Evolutionary conservation across 345 rosid genomes (phyloP), one percentile per base, ranked within the genome.

Genomic region (Populus ilicifolia): DNA sequence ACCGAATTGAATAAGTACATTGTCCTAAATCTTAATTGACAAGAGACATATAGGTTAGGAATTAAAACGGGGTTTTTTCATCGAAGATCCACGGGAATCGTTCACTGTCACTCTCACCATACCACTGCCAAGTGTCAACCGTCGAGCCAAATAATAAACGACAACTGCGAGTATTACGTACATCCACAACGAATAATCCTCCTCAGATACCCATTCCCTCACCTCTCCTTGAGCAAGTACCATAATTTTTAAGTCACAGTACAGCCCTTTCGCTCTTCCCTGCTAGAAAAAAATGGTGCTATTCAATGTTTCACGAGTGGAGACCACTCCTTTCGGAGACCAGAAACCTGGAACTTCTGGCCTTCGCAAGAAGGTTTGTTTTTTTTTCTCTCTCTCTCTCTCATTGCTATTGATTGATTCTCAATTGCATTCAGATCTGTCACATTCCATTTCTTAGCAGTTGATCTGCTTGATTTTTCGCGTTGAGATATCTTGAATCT

Each of bases 311-410:
- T 87, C 93, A 33, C 78, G 75, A 59, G 92, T 94, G 61, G 79
- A 83, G 3, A 89, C 98, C 68, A 67, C 85, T 27, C 96, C 99
- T 18, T 71, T 90, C 81, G 97, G 90, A 23, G 98, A 94, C 86
- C 98, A 96, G 89, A 96, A 96, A 83, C 98, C 98, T 2, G 99
- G 98, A 21, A 96, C 99, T 20, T 96, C 99, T 74, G 98, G 99
- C 68, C 99, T 96, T 80, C 98, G 98, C 79, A 96, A 96, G 92
- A 96, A 94, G 99, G 99, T 94, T 78, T 14, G 23, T 1, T 5
- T 12, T 46, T 20, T 48, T 44, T 23, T 48, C 30, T 27, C 67
- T 35, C 33, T 33, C 21, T 1, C 8, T 38, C 17, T 27, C 33
- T 21, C 25, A 27, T 36, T 35, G 5, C 11, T 73, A 56, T 39